These are phyloP conservation scores for Taphrina sp. DNA, from an alignment of 1,139 yeast species.

Conservation along the genomic window DNA sequence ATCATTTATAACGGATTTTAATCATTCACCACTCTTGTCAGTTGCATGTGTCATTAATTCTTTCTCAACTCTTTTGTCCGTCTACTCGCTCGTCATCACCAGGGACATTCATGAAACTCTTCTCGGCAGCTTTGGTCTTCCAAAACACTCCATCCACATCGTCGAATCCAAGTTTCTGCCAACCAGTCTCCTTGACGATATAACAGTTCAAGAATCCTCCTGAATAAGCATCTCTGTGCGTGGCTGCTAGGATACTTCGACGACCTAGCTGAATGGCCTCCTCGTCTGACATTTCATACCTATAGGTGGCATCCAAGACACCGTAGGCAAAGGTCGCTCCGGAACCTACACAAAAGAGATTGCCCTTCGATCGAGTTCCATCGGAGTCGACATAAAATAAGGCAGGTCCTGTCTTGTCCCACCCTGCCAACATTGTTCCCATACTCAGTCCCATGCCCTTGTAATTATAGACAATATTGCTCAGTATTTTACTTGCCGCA, in stretches of 20 bases:
- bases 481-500: constrained; percentile 90
- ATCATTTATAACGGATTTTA: no score
- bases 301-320: constrained; percentile 86
- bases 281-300: constrained; percentile 85
- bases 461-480: constrained; percentile 85
- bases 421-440: constrained; percentile 50
- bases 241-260: constrained; percentile 93
- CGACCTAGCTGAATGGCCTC: constrained; percentile 93
- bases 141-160: constrained; percentile 90
- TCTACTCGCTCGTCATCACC: constrained; percentile 29
- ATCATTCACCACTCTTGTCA: no score
- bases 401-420: constrained; percentile 92
- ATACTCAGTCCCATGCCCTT: constrained; percentile 98
- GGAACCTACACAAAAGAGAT: constrained; percentile 94
- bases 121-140: constrained; percentile 84
- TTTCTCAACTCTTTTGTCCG: no score
- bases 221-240: constrained; percentile 97
- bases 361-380: constrained; percentile 94
- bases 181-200: constrained; percentile 89
- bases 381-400: constrained; percentile 96
- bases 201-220: constrained; percentile 91
- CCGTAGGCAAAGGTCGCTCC: constrained; percentile 99
- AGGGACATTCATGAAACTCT: constrained; percentile 85
- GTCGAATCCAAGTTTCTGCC: constrained; percentile 94
- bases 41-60: no score